Base-by-base conservation (phyloP, 1,284 basidiomycete genomes). In the Nidula niveotomentosa region DNA sequence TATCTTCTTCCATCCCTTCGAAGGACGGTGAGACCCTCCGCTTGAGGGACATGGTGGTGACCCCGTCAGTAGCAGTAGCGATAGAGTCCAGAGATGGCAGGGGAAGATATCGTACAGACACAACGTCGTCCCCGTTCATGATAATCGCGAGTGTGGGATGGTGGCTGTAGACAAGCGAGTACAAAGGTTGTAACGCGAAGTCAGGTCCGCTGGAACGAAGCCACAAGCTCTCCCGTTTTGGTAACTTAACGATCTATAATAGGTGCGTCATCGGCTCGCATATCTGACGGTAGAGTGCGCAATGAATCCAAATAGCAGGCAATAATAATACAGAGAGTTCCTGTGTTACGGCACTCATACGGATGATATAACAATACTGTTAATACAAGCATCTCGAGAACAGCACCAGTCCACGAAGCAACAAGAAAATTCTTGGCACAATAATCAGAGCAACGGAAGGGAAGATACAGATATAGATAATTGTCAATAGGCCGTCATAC, bases 1-100 rank as follows among this genome's bases (percentile, higher is more conserved):
- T 64, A 60, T 78, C 76, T 43, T 73, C 76, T 54, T 76, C 74
- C n/a, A 66, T 62, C 54, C 69, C 75, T 56, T 85, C 81, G 63
- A 84, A 84, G 53, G 83, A 79, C 18, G 79, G 71, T 18, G 86
- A 85, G 10, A 81, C 84, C 53, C 79, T 78, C 62, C 87, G 83
- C 70, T 90, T 90, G 53, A 86, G 74, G n/a, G 69, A 63, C 6
- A 65, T 62, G 49, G 61, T 56, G 17, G 69, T 60, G 36, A 65
- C 58, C 12, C 23, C 30, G 49, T 17, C 13, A 17, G 41, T 51
- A 6, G 8, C 3, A 3, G 36, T 13, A 6, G 23, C 23, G 23
- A 23, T 23, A 15, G 18, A 33, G 48, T 33, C 48, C 2, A 18
- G 48, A 35, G 12, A 13, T 23, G 13, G 15, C 17, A 3, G 48